Evolutionary conservation across 1,139 yeast species (phyloP).

Genomic region (Suhomyces anneliseae): DNA sequence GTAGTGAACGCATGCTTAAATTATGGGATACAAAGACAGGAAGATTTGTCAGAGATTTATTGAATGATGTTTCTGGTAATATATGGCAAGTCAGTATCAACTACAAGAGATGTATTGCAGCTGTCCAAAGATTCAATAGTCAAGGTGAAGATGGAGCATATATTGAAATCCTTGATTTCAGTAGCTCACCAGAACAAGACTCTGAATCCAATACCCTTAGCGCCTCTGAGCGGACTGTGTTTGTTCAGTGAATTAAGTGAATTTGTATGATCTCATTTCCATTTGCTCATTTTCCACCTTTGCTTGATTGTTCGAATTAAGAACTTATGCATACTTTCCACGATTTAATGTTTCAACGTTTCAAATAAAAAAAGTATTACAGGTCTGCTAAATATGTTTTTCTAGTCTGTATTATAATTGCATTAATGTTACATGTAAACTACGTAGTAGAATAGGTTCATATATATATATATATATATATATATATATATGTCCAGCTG

Average conservation of each 20-base stretch:
- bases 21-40: slow-evolving; percentile 86
- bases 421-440: slow-evolving; percentile 1
- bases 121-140: slow-evolving; percentile 64
- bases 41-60: slow-evolving; percentile 67
- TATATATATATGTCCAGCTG: too few species aligned
- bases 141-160: slow-evolving; percentile 55
- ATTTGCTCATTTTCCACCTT: too few species aligned
- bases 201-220: neutral
- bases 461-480: too few species aligned
- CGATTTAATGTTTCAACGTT: too few species aligned
- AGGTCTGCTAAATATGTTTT: neutral
- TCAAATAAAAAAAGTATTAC: neutral
- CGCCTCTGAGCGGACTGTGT: too few species aligned
- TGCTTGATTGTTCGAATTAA: too few species aligned
- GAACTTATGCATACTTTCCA: too few species aligned
- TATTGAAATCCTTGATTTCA: slow-evolving; percentile 85
- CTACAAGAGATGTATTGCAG: slow-evolving; percentile 83
- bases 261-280: too few species aligned
- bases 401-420: neutral
- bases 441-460: neutral
- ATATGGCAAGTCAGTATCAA: slow-evolving; percentile 96
- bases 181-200: slow-evolving; percentile 33
- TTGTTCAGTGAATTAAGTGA: too few species aligned
- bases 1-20: slow-evolving; percentile 79
- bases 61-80: slow-evolving; percentile 74